A percentile compares a stretch with the other conserved stretches of the same genome.
phyloP scores from a whole-genome alignment of 1,284 basidiomycete species.

The Sanghuangporus weigelae region DNA sequence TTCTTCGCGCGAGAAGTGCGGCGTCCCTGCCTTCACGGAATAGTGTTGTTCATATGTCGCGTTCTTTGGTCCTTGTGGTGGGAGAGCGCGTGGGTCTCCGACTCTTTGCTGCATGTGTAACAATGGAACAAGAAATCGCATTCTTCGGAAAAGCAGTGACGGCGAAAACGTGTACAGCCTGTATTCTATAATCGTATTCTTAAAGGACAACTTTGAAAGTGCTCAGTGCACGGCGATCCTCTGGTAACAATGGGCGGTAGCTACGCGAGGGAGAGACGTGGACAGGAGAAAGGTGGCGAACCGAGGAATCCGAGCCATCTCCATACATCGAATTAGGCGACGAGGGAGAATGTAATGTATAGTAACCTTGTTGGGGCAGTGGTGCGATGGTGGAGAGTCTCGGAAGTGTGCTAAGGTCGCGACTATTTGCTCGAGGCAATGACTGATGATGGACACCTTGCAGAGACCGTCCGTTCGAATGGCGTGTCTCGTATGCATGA shows the following conservation, averaged over 20 bases:
- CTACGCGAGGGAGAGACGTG: conserved; percentile 17
- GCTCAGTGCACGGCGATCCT: conserved; percentile 51
- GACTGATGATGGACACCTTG: background rate
- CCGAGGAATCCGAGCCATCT: conserved; percentile 24
- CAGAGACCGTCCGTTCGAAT: background rate
- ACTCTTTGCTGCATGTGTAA: background rate
- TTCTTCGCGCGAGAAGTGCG: background rate
- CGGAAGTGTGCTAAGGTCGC: conserved; percentile 10
- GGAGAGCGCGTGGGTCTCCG: background rate
- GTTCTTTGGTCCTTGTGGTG: too few relatives aligned
- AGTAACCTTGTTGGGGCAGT: conserved; percentile 8
- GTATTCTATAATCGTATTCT: background rate
- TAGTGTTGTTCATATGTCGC: background rate
- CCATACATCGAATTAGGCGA: conserved; percentile 2
- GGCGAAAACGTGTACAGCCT: background rate
- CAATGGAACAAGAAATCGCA: background rate
- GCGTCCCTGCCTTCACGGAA: background rate
- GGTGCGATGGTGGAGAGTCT: conserved; percentile 16
- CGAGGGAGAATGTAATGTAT: conserved; percentile 1
- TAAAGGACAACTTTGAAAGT: conserved; percentile 51
- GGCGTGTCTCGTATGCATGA: background rate
- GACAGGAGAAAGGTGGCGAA: conserved; percentile 2
- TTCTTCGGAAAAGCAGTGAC: background rate
- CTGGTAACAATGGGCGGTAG: conserved; percentile 49
- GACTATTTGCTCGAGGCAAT: conserved; percentile 1